These are phyloP conservation scores for Hemileia vastatrix DNA, from an alignment of 1,284 basidiomycete genomes.

Conservation along the genomic window DNA sequence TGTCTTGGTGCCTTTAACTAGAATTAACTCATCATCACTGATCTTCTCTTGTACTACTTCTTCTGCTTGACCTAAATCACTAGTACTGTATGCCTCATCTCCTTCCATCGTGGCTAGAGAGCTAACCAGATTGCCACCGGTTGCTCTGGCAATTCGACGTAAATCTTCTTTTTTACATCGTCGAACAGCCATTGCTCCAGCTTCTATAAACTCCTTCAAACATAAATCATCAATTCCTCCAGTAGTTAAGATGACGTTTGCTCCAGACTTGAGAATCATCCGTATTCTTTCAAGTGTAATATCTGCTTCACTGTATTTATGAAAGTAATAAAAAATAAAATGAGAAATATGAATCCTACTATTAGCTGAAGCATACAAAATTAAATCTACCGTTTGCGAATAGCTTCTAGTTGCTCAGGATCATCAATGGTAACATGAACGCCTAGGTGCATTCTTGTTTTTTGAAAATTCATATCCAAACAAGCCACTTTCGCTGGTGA, in stretches of 20 bases:
- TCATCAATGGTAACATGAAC: constrained; percentile 97
- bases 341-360: not conserved
- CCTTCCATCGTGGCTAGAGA: constrained; percentile 94
- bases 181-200: constrained; percentile 96
- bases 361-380: constrained; percentile 1
- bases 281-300: constrained; percentile 92
- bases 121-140: constrained; percentile 84
- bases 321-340: constrained; percentile 17
- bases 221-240: constrained; percentile 99
- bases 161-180: constrained; percentile 97
- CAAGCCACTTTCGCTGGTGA: constrained; percentile 92
- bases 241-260: constrained; percentile 94
- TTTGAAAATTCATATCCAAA: constrained; percentile 95
- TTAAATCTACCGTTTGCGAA: constrained; percentile 66
- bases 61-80: constrained; percentile 78
- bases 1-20: constrained; percentile 94
- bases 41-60: constrained; percentile 96
- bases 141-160: constrained; percentile 91
- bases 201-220: constrained; percentile 98
- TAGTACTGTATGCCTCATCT: constrained; percentile 92
- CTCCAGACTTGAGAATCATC: constrained; percentile 90
- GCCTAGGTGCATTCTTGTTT: constrained; percentile 94
- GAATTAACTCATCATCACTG: constrained; percentile 95
- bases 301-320: constrained; percentile 66
- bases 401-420: constrained; percentile 92